These are phyloP conservation scores for Mycosphaerella sp. DNA, from an alignment of 2,329 filamentous ascomycete species.

Conservation along the genomic window DNA sequence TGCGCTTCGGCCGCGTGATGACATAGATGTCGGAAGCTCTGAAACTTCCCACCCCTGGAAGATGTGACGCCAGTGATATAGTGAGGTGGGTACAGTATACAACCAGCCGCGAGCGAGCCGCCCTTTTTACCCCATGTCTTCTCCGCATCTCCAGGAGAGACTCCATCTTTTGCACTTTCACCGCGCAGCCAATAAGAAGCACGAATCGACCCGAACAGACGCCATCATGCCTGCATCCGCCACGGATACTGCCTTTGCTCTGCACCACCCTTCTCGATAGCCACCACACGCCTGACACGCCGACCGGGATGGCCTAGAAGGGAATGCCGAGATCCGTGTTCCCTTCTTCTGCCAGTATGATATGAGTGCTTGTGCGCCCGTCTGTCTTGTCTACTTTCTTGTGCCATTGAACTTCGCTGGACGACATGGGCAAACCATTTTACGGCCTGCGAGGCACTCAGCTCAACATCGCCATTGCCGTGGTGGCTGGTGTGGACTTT, in stretches of 20 bases:
- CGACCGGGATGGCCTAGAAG: slow-evolving; percentile 6
- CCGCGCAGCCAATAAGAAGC: slow-evolving; percentile 1
- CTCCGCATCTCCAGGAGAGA: slow-evolving; percentile 1
- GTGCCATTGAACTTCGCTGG: not conserved
- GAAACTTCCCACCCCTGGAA: no score
- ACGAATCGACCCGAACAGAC: not conserved
- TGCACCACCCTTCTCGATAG: not conserved
- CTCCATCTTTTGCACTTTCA: not conserved
- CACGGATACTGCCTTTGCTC: not conserved
- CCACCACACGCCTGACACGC: slow-evolving; percentile 4
- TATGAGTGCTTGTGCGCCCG: slow-evolving; percentile 6
- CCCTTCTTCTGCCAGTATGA: not conserved
- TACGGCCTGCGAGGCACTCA: slow-evolving; percentile 38
- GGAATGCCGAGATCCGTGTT: slow-evolving; percentile 4
- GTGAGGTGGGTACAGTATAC: no score
- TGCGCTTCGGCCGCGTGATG: not conserved
- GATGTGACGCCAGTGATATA: no score
- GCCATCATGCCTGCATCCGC: not conserved
- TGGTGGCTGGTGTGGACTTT: slow-evolving; percentile 41
- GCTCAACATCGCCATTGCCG: slow-evolving; percentile 40
- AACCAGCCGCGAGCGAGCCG: no score
- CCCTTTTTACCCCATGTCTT: not conserved
- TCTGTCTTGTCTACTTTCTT: not conserved
- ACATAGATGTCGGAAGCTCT: no score
- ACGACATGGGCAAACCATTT: slow-evolving; percentile 27